A percentile compares a stretch with the other conserved stretches of the same genome.
These are phyloP conservation scores for Raphidocelis subcapitata DNA, from an alignment of 139 green algal genomes.

Conservation along the genomic window DNA sequence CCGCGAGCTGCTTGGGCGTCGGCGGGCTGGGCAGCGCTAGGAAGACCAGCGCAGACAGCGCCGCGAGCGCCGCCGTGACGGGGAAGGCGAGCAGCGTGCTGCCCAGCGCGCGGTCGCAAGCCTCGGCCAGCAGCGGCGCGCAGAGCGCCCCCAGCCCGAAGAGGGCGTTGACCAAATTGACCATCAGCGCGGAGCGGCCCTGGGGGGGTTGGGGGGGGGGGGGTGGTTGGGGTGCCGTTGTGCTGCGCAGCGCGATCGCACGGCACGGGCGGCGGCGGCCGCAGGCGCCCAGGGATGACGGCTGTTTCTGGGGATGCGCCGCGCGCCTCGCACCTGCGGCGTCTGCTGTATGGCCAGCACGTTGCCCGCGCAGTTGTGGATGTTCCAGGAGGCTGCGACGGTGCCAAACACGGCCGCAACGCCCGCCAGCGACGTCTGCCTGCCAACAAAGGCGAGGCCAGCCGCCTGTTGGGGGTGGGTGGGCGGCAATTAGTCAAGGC, in stretches of 20 bases:
- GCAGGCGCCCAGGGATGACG: neutral
- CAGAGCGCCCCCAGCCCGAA: conserved; percentile 23
- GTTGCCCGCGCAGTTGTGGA: conserved; percentile 31
- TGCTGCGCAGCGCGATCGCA: neutral
- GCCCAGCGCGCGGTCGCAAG: neutral
- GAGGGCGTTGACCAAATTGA: conserved; percentile 27
- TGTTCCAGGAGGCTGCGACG: conserved; percentile 15
- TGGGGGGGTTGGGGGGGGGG: neutral
- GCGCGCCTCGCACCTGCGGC: conserved; percentile 7
- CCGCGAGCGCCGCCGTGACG: conserved; percentile 18
- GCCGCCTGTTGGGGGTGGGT: neutral
- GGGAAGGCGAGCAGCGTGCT: conserved; percentile 3
- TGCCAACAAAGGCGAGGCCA: conserved; percentile 9
- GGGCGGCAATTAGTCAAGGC: too few relatives aligned
- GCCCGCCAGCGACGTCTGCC: neutral
- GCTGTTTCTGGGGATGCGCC: neutral
- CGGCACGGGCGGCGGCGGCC: neutral
- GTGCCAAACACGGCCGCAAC: conserved; percentile 5
- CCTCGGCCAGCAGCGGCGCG: conserved; percentile 18
- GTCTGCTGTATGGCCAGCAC: conserved; percentile 9
- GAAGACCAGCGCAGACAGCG: conserved; percentile 6
- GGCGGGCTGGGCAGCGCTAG: conserved; percentile 15
- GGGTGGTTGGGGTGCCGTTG: neutral
- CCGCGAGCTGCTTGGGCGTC: neutral
- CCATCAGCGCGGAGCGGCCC: neutral